Evolutionary conservation across 352 stramenopile species (phyloP), one percentile per base, ranked within the genome.

Genomic region (Globisporangium cylindrosporum): DNA sequence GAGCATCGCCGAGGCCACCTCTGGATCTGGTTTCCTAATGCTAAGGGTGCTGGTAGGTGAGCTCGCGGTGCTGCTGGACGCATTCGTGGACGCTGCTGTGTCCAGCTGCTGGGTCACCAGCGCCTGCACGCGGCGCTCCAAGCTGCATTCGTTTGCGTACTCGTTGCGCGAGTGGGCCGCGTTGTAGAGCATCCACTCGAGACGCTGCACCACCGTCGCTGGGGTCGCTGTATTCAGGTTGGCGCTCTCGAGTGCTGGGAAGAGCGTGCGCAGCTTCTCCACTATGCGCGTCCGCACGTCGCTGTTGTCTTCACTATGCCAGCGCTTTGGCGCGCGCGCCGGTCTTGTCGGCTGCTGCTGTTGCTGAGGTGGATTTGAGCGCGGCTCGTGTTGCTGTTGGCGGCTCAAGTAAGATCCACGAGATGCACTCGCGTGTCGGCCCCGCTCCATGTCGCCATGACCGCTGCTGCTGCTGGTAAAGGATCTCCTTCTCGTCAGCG

Each of bases 171-270:
- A 93, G 22, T 80, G 72, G 0, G 86, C 86, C 9, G 79, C 81
- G 43, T 90, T 75, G 73, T 89, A 93, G 29, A 93, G 70, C 79
- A 90, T 89, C 75, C 85, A 87, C 68, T 93, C 86, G 63, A 93
- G 81, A 0, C 86, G 80, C 62, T 89, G 86, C 62, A 92, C 65
- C 36, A 93, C 76, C 22, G 82, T 84, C 48, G 79, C 79, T 12
- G 66, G 64, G 1, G 69, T 64, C 38, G 56, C 51, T 36, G 70
- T 59, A 53, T 68, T 73, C 10, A 59, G 46, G 3, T 12, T 59
- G 22, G 64, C 38, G 46, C 38, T 48, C 43, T 71, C 59, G 18
- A 81, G 67, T 9, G 73, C 64, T 27, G 75, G 75, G 57, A 79
- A 74, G 32, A 79, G 72, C 43, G 56, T 48, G 43, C 75, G 63